phyloP scores from a whole-genome alignment of 2,329 filamentous ascomycete species.

The Cladorrhinum sp. region DNA sequence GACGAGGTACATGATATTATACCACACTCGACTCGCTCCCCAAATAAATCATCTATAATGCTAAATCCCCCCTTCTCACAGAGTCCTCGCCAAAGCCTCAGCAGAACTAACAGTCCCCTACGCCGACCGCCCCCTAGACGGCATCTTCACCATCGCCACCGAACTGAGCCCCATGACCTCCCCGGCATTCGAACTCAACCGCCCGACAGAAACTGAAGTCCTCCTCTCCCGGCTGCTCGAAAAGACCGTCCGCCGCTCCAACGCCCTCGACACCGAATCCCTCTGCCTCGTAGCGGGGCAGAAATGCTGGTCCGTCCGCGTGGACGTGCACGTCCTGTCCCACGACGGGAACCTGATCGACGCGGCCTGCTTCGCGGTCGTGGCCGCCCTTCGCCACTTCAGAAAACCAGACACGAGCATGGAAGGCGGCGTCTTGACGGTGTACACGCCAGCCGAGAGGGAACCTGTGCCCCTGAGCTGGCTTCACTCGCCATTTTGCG shows the following conservation, averaged over 20 bases:
- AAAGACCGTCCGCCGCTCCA: slow-evolving; percentile 88
- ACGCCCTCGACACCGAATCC: slow-evolving; percentile 91
- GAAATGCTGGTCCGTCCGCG: slow-evolving; percentile 88
- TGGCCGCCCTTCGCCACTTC: slow-evolving; percentile 88
- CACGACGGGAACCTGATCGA: slow-evolving; percentile 91
- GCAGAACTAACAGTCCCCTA: slow-evolving; percentile 85
- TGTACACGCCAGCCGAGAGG: slow-evolving; percentile 80
- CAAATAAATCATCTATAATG: too few relatives aligned
- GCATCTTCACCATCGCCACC: slow-evolving; percentile 86
- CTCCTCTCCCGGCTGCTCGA: slow-evolving; percentile 86
- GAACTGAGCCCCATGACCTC: slow-evolving; percentile 92
- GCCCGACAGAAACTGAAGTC: slow-evolving; percentile 78
- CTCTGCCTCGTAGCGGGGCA: slow-evolving; percentile 87
- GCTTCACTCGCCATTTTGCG: slow-evolving; percentile 86
- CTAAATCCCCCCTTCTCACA: not conserved
- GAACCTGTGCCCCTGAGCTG: slow-evolving; percentile 88
- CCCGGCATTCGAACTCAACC: slow-evolving; percentile 81
- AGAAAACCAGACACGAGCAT: slow-evolving; percentile 85
- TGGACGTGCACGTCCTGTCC: slow-evolving; percentile 86
- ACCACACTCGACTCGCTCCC: not conserved
- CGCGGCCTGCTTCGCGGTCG: slow-evolving; percentile 77
- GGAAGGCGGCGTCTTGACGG: slow-evolving; percentile 76
- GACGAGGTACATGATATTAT: slow-evolving; percentile 64
- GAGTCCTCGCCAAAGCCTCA: slow-evolving; percentile 79
- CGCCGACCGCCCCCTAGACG: slow-evolving; percentile 88